Percentiles rank a stretch among this genome's conserved stretches.
Evolutionary conservation across 768 basidiomycete species (phyloP).

Genomic region (Suillus occidentalis): DNA sequence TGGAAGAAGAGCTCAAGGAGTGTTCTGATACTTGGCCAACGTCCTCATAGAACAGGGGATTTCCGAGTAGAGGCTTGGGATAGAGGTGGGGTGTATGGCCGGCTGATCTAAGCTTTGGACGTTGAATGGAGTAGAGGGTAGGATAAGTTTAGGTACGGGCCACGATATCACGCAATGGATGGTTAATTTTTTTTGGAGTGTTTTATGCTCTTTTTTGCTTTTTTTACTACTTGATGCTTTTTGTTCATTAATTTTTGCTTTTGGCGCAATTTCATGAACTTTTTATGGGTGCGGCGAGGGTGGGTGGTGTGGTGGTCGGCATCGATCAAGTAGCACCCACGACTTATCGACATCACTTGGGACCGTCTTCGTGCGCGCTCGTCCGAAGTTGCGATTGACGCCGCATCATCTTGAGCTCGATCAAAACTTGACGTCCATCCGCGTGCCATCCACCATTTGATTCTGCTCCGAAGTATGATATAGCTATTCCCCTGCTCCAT

Average conservation of each 20-base stretch:
- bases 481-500: too few species aligned
- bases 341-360: too few species aligned
- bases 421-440: too few species aligned
- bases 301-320: too few species aligned
- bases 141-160: not conserved
- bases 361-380: too few species aligned
- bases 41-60: not conserved
- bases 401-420: too few species aligned
- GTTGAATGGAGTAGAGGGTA: not conserved
- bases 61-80: not conserved
- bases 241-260: not conserved
- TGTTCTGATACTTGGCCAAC: not conserved
- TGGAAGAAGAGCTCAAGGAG: slow-evolving; percentile 66
- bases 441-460: too few species aligned
- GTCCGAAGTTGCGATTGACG: too few species aligned
- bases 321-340: too few species aligned
- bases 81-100: not conserved
- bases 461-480: too few species aligned
- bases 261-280: not conserved
- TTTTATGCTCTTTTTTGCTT: not conserved
- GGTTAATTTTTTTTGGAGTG: not conserved
- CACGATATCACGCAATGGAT: not conserved
- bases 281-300: not conserved
- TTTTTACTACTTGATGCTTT: not conserved
- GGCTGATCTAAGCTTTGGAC: not conserved